Percentiles rank a stretch among this genome's conserved stretches.
phyloP scores from a whole-genome alignment of 2,329 filamentous ascomycete genomes.

The Immersiporthe knoxdaviesiana region DNA sequence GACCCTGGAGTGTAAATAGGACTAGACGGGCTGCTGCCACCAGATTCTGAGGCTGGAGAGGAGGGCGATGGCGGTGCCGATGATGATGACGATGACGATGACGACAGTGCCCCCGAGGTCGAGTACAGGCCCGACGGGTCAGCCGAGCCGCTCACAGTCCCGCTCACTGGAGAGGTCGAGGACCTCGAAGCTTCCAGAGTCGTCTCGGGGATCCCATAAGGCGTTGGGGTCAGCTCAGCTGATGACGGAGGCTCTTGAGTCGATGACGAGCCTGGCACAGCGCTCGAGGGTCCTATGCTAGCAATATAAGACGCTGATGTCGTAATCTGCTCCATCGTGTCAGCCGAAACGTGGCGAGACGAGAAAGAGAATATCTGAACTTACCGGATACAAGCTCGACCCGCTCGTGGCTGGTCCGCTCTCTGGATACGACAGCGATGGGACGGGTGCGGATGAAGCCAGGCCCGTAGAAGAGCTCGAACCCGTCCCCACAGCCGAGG shows the following conservation, averaged over 20 bases:
- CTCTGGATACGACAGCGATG: conserved; percentile 1
- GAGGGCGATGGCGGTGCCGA: too few species aligned
- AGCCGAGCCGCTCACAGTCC: conserved; percentile 1
- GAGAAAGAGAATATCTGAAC: neutral
- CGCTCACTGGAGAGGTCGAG: neutral
- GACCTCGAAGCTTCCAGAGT: conserved; percentile 1
- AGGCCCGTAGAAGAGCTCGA: neutral
- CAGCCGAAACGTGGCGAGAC: neutral
- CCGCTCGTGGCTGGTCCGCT: neutral
- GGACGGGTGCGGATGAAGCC: conserved; percentile 1
- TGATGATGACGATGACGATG: neutral
- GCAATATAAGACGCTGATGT: neutral
- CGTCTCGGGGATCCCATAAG: neutral
- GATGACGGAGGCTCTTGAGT: conserved; percentile 8
- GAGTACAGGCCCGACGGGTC: neutral
- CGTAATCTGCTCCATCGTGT: neutral
- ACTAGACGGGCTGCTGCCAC: neutral
- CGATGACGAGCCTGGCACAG: neutral
- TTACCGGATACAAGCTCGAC: conserved; percentile 17
- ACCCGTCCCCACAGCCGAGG: neutral
- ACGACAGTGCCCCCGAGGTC: neutral
- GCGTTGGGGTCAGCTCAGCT: neutral
- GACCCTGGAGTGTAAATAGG: neutral
- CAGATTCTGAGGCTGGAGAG: neutral
- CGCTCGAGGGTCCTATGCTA: neutral